Evolutionary conservation across 208 protist species (phyloP).

Genomic region (Giardia muris): DNA sequence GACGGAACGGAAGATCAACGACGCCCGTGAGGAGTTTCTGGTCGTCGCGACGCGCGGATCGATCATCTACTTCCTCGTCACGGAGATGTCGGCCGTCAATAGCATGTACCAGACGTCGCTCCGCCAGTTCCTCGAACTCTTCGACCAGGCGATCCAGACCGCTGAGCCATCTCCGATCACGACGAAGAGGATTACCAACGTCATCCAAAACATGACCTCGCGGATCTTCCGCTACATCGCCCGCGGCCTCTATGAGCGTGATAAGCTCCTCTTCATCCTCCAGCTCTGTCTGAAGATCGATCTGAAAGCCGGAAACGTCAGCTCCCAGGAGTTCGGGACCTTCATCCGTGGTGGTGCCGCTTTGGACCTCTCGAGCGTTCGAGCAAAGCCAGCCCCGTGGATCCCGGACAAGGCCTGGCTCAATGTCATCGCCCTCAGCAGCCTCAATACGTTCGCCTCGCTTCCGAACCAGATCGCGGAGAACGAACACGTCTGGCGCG

Average conservation of each 20-base stretch:
- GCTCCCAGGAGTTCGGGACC: constrained; percentile 60
- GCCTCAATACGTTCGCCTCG: constrained; percentile 65
- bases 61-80: constrained; percentile 90
- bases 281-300: constrained; percentile 83
- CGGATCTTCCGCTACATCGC: constrained; percentile 73
- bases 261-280: constrained; percentile 84
- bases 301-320: constrained; percentile 59
- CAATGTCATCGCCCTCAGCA: constrained; percentile 62
- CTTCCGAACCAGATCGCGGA: constrained; percentile 70
- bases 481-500: constrained; percentile 44
- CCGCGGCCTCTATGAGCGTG: constrained; percentile 80
- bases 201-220: constrained; percentile 77
- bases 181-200: constrained; percentile 71
- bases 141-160: constrained; percentile 68
- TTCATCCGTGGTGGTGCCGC: constrained; percentile 77
- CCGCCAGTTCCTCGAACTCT: constrained; percentile 78
- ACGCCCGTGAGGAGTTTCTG: constrained; percentile 81
- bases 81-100: constrained; percentile 81
- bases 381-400: constrained; percentile 68
- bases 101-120: constrained; percentile 94
- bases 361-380: constrained; percentile 50
- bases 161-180: constrained; percentile 62
- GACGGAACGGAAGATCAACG: constrained; percentile 78
- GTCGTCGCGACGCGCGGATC: constrained; percentile 75
- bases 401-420: constrained; percentile 78